Base-by-base conservation (phyloP, 441 rosid species). In the Erodium moschatum region DNA sequence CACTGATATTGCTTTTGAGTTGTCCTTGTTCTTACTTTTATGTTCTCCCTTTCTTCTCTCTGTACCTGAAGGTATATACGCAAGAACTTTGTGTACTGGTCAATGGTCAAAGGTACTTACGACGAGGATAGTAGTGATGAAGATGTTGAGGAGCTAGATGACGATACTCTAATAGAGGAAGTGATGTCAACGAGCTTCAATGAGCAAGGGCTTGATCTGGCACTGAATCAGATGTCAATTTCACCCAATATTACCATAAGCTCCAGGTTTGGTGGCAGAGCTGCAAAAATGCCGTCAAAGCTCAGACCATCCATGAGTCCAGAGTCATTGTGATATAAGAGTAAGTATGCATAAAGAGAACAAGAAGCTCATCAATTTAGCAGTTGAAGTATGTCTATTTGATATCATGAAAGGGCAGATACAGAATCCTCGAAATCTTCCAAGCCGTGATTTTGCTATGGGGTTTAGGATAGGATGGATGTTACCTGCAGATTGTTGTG, bases 291-390 rank as follows among this genome's bases (percentile, higher is more conserved):
- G 91, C 97, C 93, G n/a, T 87, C 86, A 0, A 87, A 66, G 74
- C 79, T 90, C 60, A 80, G 95, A 72, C 97, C 97, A 15, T 88
- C 88, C 11, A 88, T 80, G 6, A 85, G 91, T 73, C 96, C 91
- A 4, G 85, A 80, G 73, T 87, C 89, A 18, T 76, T 81, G 54
- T 87, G 73, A 85, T 68, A 21, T 15, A 19, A 5, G 63, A 19
- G 19, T 38, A 9, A 38, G 44, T 38, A 38, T 38, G 11, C 44
- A 38, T 38, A 9, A 38, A 6, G 8, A 38, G 11, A 38, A 38
- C 44, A 29, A 29, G 31, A 29, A 29, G 31, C 31, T 29, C 31
- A 4, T 1, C 31, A 29, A 24, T 24, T 24, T 24, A 24, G 29
- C 29, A 24, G 29, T 24, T 24, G 29, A 24, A 24, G 29, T 24